Evolutionary conservation across 192 early-diverging fungal genomes (phyloP).

Genomic region (Coemansia pectinata): DNA sequence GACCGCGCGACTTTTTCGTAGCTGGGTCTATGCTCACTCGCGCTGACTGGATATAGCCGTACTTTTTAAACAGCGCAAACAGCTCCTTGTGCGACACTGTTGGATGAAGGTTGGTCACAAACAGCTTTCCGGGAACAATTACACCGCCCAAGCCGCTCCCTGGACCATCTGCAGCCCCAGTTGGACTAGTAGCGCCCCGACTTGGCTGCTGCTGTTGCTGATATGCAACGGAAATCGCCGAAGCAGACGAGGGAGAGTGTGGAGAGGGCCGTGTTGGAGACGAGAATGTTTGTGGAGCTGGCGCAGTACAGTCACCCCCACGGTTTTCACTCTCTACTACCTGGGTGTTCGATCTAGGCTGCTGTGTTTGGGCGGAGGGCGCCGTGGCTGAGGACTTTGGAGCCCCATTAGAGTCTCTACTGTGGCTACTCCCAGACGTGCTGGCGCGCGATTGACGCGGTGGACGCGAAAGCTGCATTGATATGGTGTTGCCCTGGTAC

Average conservation of each 20-base stretch:
- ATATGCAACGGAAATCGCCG: not conserved
- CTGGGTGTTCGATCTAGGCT: not conserved
- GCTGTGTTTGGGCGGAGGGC: not conserved
- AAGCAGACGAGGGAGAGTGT: slow-evolving; percentile 7
- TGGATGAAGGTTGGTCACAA: slow-evolving; percentile 55
- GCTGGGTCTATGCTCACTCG: slow-evolving; percentile 52
- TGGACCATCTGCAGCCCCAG: slow-evolving; percentile 11
- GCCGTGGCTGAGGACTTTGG: not conserved
- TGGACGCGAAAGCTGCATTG: slow-evolving; percentile 23
- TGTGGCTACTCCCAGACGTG: slow-evolving; percentile 5
- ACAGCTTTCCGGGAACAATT: slow-evolving; percentile 54
- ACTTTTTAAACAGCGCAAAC: slow-evolving; percentile 58
- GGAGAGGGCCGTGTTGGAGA: not conserved
- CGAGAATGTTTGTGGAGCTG: not conserved
- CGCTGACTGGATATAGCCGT: slow-evolving; percentile 57
- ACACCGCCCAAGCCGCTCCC: slow-evolving; percentile 46
- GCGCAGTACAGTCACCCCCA: not conserved
- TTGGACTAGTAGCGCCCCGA: slow-evolving; percentile 13
- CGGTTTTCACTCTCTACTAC: not conserved
- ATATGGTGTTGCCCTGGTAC: slow-evolving; percentile 40
- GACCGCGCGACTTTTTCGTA: slow-evolving; percentile 50
- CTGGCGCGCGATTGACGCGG: slow-evolving; percentile 27
- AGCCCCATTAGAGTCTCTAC: not conserved
- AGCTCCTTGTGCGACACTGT: slow-evolving; percentile 58
- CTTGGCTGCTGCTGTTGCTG: slow-evolving; percentile 6